Base-by-base conservation (phyloP, 805 yeast species). In the Cyberlindnera mycetangii region DNA sequence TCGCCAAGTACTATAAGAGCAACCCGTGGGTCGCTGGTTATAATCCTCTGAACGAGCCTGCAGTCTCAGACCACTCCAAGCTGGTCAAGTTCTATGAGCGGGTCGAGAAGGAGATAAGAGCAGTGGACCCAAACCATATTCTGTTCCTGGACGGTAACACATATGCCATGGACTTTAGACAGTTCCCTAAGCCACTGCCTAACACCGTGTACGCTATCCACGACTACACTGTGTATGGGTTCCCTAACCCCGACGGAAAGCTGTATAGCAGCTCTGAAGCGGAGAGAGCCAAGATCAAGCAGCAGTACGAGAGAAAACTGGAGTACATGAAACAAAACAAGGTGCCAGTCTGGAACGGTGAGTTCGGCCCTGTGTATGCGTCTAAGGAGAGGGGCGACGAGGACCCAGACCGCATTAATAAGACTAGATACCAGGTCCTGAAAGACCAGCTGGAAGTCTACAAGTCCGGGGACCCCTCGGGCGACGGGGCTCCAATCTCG, bases 341-440 rank as follows among this genome's bases (percentile, higher is more conserved):
- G 10, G 75, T 72, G 10, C 78, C 80, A 5, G 76, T 74, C 16
- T 75, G 80, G 80, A 74, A 74, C 55, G 79, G 79, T 30, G 76
- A 74, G 59, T 72, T 74, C 54, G 76, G 79, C 20, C 77, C 79
- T 11, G 76, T 75, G 27, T 72, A 73, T 52, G 71, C 75, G 18
- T 63, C 74, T 14, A 59, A 65, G 32, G 62, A 58, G 25, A 63
- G 78, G 45, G 77, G 76, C 16, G 76, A 72, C 52, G 44, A 47
- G 2, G 59, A 72, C 47, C 62, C 66, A 6, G 74, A 65, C 7
- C 53, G 53, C 21, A 68, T 64, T 42, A 75, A 74, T 55, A 50
- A 42, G 20, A 61, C 67, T 11, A 65, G 79, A 31, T 74, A 70
- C 56, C 53, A 64, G 21, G 69, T 74, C 17, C 62, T 75, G 52